Base-by-base conservation (phyloP, 2,329 filamentous ascomycete genomes). In the Colletotrichum noveboracense region DNA sequence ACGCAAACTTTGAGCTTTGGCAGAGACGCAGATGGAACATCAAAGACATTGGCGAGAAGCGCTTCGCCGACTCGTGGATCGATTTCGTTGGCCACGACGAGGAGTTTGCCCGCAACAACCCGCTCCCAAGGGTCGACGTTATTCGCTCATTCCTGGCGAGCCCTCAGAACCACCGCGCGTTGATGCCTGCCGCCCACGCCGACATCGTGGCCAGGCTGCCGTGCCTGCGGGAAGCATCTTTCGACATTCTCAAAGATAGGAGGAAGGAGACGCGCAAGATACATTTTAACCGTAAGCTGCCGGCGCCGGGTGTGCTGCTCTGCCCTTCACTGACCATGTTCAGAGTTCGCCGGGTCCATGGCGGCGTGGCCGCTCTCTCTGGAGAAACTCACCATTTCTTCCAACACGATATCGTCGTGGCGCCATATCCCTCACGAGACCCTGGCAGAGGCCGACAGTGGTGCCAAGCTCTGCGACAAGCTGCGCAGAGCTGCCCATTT, bases 391-490 rank as follows among this genome's bases (percentile, higher is more conserved):
- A 65, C 56, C 34, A 70, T 80, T 8, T 66, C 65, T 5, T 76
- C 75, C 56, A 79, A 79, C 64, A 79, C 78, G 5, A 66, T 77
- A 28, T 76, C 78, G 3, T 77, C 77, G 18, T 80, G 79, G 79
- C 72, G 78, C 12, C 68, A 78, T 12, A 70, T 79, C 9, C 79
- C 79, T 7, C 79, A 79, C 56, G 79, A 79, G 28, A 43, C 43
- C 30, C 66, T 78, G n/a, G 70, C 77, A 26, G 77, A 79, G 38
- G 66, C 64, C 21, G 74, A 79, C 68, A 68, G 72, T 24, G 78
- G 78, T n/a, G 55, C 58, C 21, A 67, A 70, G 32, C 66, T 79
- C 8, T 77, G 76, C 32, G 52, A 64, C 7, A 66, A 68, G 28
- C 60, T 80, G n/a, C 70, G 76, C 28, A 34, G 52, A 21, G 60